Base-by-base conservation (phyloP, 305 asterid genomes). In the Petunia hybrid region DNA sequence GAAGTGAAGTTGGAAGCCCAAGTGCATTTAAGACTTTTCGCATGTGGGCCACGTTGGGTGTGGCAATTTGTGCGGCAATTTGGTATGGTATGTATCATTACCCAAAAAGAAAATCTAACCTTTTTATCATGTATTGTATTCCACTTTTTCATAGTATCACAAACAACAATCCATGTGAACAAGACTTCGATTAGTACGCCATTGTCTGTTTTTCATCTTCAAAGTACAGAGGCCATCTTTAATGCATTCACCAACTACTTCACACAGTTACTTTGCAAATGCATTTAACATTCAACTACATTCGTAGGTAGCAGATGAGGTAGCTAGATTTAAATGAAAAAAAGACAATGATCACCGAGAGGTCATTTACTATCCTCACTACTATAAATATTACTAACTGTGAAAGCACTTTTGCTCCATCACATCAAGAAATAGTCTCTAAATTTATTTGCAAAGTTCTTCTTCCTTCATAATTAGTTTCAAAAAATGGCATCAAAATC, bases 231-330 rank as follows among this genome's bases (percentile, higher is more conserved):
- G 46, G 51, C 43, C 78, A 35, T 73, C 45, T 73, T 74, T 74
- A 53, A 74, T 74, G 78, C 78, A 74, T 53, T 74, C 63, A 36
- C 64, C 78, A 74, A 74, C 64, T 53, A 53, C 64, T 8, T 53
- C 64, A 3, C 38, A 35, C 78, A 48, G 51, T 12, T 48, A 12
- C 46, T 48, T 35, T 61, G 45, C 13, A 74, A 74, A 53, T 51
- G 78, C 61, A 51, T 74, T 13, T 74, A 74, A 51, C 78, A 74
- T 53, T 74, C 78, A 74, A 74, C 64, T 51, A 0, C 64, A 74
- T 53, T 51, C 36, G 46, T 73, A 74, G 78, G 64, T 74, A 53
- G 78, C 31, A 53, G 78, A 51, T 35, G 1, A 73, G 63, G 46
- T 74, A 51, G 63, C 1, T 73, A 57, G 63, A 57, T 74, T 74